Conservation (phyloP, 2,329 filamentous ascomycete genomes). For the Diatrype stigma region DNA sequence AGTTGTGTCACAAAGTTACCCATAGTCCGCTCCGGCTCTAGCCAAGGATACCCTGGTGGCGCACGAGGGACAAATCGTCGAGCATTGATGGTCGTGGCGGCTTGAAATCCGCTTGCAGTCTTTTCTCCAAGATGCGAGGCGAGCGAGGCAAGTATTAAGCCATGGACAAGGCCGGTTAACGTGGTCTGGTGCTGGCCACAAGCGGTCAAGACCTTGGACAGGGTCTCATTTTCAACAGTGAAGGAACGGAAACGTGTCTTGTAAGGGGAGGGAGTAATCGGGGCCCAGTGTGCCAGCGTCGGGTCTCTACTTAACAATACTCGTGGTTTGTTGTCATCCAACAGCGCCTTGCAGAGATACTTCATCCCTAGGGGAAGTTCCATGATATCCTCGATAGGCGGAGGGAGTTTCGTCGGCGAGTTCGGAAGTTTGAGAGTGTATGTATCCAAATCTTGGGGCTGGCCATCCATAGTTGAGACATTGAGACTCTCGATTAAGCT, state of each 20-base stretch:
- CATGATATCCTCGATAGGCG: slow-evolving; percentile 18
- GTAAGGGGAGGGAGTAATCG: slow-evolving; percentile 17
- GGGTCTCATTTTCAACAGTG: slow-evolving; percentile 5
- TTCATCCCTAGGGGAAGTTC: slow-evolving; percentile 10
- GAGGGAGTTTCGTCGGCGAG: slow-evolving; percentile 21
- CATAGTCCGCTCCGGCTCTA: slow-evolving; percentile 8
- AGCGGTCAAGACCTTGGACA: slow-evolving; percentile 5
- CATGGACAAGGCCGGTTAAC: slow-evolving; percentile 20
- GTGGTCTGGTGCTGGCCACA: slow-evolving; percentile 19
- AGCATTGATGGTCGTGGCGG: slow-evolving; percentile 11
- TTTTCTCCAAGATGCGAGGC: slow-evolving; percentile 4
- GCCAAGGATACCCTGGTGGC: slow-evolving; percentile 1
- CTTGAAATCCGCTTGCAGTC: slow-evolving; percentile 9
- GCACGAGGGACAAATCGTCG: slow-evolving; percentile 8
- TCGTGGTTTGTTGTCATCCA: slow-evolving; percentile 11
- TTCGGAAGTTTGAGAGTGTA: slow-evolving; percentile 20
- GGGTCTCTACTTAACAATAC: slow-evolving; percentile 1
- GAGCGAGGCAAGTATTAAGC: slow-evolving; percentile 9
- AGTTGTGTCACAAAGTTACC: slow-evolving; percentile 15
- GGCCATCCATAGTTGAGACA: slow-evolving; percentile 8
- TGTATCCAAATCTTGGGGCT: slow-evolving; percentile 17
- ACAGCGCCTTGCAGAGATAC: slow-evolving; percentile 8
- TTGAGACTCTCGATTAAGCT: slow-evolving; percentile 25
- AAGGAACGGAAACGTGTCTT: slow-evolving; percentile 17
- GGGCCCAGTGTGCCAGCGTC: slow-evolving; percentile 17